Percentiles rank a stretch among this genome's conserved stretches.
These are phyloP conservation scores for Mucuna pruriens DNA, from an alignment of 306 rosid genomes.

Conservation along the genomic window DNA sequence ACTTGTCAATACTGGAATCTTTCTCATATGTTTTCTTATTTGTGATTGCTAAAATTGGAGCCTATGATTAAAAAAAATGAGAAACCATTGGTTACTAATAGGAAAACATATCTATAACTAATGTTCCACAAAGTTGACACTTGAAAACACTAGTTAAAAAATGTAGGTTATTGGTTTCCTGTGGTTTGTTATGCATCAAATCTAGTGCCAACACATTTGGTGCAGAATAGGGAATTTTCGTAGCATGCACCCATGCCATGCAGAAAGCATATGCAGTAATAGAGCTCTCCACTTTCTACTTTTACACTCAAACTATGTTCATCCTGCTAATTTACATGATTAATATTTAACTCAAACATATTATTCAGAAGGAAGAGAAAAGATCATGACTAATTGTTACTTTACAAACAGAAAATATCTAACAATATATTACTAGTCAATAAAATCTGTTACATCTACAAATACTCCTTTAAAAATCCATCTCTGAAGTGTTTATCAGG, in stretches of 20 bases:
- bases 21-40: slow-evolving; percentile 19
- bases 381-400: neutral
- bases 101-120: neutral
- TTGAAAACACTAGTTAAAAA: neutral
- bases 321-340: neutral
- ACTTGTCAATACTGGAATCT: slow-evolving; percentile 36
- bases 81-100: neutral
- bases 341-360: neutral
- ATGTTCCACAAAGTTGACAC: neutral
- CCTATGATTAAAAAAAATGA: slow-evolving; percentile 36
- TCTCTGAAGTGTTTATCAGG: too few species aligned
- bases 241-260: neutral
- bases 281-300: neutral
- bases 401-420: too few species aligned
- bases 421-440: too few species aligned
- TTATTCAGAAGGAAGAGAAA: too few species aligned
- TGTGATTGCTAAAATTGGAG: slow-evolving; percentile 32
- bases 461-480: too few species aligned
- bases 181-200: neutral
- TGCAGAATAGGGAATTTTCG: neutral
- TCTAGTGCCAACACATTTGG: neutral
- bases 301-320: neutral
- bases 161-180: neutral
- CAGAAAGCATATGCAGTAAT: neutral
- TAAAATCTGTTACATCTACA: too few species aligned